Conservation (phyloP, 352 stramenopile genomes). For the Halophytophthora polymorphica region DNA sequence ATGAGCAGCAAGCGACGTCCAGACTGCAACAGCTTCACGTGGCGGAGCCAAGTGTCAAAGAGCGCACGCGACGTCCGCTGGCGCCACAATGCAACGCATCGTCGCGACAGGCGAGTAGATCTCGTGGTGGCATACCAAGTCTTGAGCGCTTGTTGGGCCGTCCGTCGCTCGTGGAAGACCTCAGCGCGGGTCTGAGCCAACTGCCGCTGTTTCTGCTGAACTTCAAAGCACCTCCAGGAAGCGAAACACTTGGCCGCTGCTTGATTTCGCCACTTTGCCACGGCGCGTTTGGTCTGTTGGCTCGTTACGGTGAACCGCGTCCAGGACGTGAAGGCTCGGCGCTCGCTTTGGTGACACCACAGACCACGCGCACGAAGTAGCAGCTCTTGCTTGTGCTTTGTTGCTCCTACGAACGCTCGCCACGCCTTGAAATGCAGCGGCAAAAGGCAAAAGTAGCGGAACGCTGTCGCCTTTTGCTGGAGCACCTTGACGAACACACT, state of each 20-base stretch:
- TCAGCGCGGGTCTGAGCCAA: conserved; percentile 8
- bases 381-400: conserved; percentile 14
- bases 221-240: conserved; percentile 13
- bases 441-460: conserved; percentile 38
- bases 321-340: conserved; percentile 35
- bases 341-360: conserved; percentile 33
- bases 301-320: conserved; percentile 1
- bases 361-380: conserved; percentile 26
- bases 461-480: conserved; percentile 35
- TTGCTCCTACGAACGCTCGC: conserved; percentile 14
- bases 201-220: conserved; percentile 4
- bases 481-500: conserved; percentile 14
- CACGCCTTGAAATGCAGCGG: conserved; percentile 32
- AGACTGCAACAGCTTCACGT: conserved; percentile 5
- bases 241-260: conserved; percentile 9
- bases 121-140: conserved; percentile 3
- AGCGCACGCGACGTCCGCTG: conserved; percentile 6
- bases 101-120: conserved; percentile 7
- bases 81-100: conserved; percentile 10
- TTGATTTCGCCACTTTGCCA: conserved; percentile 23
- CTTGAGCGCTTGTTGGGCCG: neutral
- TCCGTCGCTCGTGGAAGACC: conserved; percentile 8
- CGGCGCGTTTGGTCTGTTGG: conserved; percentile 13
- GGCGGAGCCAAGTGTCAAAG: conserved; percentile 18
- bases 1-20: conserved; percentile 6